A percentile compares a stretch with the other conserved stretches of the same genome.
Conservation (phyloP, 495 filamentous ascomycete genomes). For the Penicillium verhagenii region DNA sequence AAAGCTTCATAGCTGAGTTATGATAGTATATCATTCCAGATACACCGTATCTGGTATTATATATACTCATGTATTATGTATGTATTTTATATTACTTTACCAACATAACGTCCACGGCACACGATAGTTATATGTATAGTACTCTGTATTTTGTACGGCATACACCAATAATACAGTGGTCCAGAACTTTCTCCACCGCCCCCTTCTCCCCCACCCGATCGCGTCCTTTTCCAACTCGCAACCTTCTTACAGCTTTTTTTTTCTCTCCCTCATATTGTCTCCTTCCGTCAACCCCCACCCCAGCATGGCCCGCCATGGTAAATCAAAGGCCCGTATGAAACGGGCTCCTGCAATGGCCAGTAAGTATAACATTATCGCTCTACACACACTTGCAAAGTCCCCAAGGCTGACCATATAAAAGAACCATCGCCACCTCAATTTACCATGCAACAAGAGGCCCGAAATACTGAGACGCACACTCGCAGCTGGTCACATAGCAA, state of each 20-base stretch:
- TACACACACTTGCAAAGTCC: neutral
- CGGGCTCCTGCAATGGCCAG: slow-evolving; percentile 13
- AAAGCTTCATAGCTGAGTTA: no score
- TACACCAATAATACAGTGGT: neutral
- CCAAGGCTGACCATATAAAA: slow-evolving; percentile 4
- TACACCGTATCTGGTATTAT: no score
- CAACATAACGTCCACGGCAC: no score
- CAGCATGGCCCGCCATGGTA: slow-evolving; percentile 31
- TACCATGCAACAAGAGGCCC: slow-evolving; percentile 73
- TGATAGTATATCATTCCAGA: no score
- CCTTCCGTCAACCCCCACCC: neutral
- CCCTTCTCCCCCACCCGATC: slow-evolving; percentile 9
- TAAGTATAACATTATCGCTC: neutral
- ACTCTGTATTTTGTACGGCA: no score
- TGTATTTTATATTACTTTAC: no score
- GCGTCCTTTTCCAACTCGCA: neutral
- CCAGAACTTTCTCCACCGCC: neutral
- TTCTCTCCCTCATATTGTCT: neutral
- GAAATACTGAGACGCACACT: slow-evolving; percentile 65
- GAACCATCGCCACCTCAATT: slow-evolving; percentile 34
- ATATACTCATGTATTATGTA: no score
- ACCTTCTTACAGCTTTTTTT: neutral
- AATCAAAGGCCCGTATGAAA: slow-evolving; percentile 24
- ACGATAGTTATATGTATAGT: no score
- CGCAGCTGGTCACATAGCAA: slow-evolving; percentile 27